Evolutionary conservation across 2,329 filamentous ascomycete genomes (phyloP), one percentile per base, ranked within the genome.

Genomic region (Cadophora sp.): DNA sequence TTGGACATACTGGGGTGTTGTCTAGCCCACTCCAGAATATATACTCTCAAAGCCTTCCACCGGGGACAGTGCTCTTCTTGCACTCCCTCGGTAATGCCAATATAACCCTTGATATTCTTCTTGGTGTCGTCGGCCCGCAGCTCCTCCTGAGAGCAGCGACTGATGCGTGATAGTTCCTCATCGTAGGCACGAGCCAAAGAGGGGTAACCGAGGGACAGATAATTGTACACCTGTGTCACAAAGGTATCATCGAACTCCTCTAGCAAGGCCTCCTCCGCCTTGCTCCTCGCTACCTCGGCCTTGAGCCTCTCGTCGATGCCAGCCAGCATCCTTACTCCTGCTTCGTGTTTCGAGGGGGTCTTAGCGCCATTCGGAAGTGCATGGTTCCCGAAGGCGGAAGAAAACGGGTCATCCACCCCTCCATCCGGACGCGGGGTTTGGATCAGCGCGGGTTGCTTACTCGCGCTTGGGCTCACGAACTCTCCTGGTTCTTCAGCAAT

Each of bases 191-290:
- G 88, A 12, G 94, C 95, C 75, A 94, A 89, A 40, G 92, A 90
- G 3, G 95, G 94, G 79, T 97, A 97, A 5, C 95, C 95, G 5
- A 98, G 86, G 0, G 93, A 97, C 19, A 98, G 85, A 79, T 98
- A 98, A 79, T 98, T 97, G 85, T 97, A 98, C 8, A 98, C 94
- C 79, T 98, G 95, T 0, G 94, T 97, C 66, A 97, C 89, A 78
- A 97, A 97, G 3, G 84, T 84, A 77, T 97, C 93, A 69, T 90
- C 85, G 75, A 96, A 97, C 79, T 97, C 94, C 37, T 81, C 78
- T 31, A 84, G 80, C 51, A 89, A 83, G 12, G 68, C 71, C 27
- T 75, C 74, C 55, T 77, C 73, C 3, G 64, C 58, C 64, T 77
- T 77, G 1, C 70, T 65, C 27, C 66, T 75, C 1, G 66, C 67